These are phyloP conservation scores for Globisporangium carolinianum DNA, from an alignment of 352 stramenopile genomes.

Conservation along the genomic window DNA sequence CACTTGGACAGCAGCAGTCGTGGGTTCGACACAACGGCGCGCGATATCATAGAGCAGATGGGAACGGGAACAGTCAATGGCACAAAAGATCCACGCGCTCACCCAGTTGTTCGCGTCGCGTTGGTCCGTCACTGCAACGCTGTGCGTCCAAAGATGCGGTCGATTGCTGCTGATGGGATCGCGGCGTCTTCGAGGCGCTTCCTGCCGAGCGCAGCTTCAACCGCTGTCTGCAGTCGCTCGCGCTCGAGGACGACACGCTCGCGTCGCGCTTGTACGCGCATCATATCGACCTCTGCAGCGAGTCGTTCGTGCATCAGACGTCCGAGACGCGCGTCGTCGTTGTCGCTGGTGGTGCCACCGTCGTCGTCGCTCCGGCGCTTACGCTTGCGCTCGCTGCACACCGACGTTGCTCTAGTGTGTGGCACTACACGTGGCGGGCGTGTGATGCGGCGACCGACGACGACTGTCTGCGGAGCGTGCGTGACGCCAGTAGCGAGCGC, in stretches of 20 bases:
- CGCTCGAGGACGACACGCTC: constrained; percentile 14
- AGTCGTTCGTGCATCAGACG: constrained; percentile 14
- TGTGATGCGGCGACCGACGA: neutral
- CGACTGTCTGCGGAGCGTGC: neutral
- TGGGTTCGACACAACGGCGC: constrained; percentile 4
- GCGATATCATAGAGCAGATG: constrained; percentile 11
- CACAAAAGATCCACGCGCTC: constrained; percentile 2
- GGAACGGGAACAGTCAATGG: neutral
- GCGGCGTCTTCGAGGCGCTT: constrained; percentile 26
- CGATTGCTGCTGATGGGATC: constrained; percentile 15
- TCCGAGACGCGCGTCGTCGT: constrained; percentile 8
- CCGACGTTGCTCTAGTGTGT: neutral
- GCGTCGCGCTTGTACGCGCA: constrained; percentile 24
- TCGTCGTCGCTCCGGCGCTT: constrained; percentile 8
- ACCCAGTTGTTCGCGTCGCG: neutral
- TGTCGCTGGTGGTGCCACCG: neutral
- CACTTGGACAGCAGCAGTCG: neutral
- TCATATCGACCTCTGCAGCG: constrained; percentile 9
- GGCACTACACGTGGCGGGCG: neutral
- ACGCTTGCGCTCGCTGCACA: constrained; percentile 7
- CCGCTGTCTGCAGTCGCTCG: constrained; percentile 27
- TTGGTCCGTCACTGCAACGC: neutral
- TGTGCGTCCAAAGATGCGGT: constrained; percentile 17
- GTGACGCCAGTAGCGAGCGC: neutral
- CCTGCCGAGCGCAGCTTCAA: constrained; percentile 20